Evolutionary conservation across 2,329 filamentous ascomycete genomes (phyloP).

Genomic region (Pezicula carpinea): DNA sequence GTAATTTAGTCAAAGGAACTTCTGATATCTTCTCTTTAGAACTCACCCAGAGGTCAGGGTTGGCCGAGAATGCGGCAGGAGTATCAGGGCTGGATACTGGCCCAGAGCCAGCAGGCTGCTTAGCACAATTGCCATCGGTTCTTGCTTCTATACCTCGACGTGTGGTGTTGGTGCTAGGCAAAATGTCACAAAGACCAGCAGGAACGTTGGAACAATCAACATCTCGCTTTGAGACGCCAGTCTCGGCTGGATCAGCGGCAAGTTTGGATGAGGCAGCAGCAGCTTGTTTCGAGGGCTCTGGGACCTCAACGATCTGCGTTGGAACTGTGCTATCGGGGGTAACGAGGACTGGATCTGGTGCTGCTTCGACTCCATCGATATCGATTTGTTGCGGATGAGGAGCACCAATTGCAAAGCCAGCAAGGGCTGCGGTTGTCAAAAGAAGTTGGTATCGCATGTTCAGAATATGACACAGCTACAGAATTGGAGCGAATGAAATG

Average conservation of each 20-base stretch:
- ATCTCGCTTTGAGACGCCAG: neutral
- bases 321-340: neutral
- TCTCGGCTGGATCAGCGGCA: neutral
- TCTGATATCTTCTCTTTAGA: neutral
- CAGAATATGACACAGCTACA: too few relatives aligned
- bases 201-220: too few relatives aligned
- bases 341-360: neutral
- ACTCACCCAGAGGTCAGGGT: neutral
- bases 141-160: neutral
- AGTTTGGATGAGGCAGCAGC: neutral
- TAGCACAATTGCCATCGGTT: slow-evolving; percentile 18
- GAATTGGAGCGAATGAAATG: too few relatives aligned
- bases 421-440: neutral
- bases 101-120: neutral
- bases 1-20: neutral
- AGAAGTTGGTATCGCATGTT: neutral
- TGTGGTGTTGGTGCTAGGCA: too few relatives aligned
- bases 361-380: neutral
- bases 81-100: slow-evolving; percentile 1
- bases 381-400: neutral
- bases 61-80: neutral
- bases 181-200: too few relatives aligned
- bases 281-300: neutral
- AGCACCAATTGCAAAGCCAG: neutral
- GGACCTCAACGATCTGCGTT: neutral